Base-by-base conservation (phyloP, 345 rosid species). In the Physaria fendleri region DNA sequence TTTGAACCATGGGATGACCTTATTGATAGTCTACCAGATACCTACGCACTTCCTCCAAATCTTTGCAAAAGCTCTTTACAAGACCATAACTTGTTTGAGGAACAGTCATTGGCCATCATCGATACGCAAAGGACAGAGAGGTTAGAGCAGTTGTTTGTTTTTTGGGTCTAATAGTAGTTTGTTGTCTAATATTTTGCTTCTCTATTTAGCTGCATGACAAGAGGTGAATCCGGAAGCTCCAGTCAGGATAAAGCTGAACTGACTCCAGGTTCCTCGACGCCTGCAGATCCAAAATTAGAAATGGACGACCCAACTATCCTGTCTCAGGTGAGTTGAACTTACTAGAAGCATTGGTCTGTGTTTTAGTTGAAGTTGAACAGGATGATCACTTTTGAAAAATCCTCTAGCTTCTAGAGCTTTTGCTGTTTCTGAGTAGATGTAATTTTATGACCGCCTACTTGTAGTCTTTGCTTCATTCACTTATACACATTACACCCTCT, bases 191-290 rank as follows among this genome's bases (percentile, higher is more conserved):
- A 30, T 25, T 38, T 43, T 12, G 27, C 13, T 24, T 63, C 61
- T 28, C 59, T 44, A 4, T 54, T 11, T 37, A 53, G 42, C 59
- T 75, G 62, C 65, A 12, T 77, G 40, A 69, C 59, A 74, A 91
- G 95, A 64, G 76, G 79, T 62, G 85, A 76, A 32, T 73, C 82
- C 23, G 71, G 71, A 56, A 74, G 82, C 34, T 68, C 69, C 52
- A 77, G 71, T 71, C 80, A 59, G 21, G 92, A 81, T 41, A 82
- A 82, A 45, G 83, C 83, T 65, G 81, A 70, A 17, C 34, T 71
- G 73, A 84, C 87, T 42, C 80, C 89, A 21, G 95, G 80, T 68
- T 82, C 95, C 30, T 85, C 83, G 45, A 59, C 76, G 14, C 82
- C 80, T 2, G 61, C 69, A 63, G 77, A 72, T 73, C 79, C 80